These are phyloP conservation scores for Flagelloscypha sp. DNA, from an alignment of 768 basidiomycete genomes.

Conservation along the genomic window DNA sequence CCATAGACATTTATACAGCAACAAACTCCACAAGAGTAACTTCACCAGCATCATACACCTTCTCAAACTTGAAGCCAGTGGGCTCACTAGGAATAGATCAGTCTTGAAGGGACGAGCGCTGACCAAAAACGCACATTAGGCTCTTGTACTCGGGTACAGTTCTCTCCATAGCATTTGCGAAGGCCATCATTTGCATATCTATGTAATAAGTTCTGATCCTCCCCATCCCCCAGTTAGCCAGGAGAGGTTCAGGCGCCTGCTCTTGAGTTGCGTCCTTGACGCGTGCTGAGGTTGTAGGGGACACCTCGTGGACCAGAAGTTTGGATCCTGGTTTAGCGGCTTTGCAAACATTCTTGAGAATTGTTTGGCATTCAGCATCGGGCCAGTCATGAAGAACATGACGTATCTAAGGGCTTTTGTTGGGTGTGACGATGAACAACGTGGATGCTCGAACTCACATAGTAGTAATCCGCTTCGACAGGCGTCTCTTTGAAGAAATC, in stretches of 20 bases:
- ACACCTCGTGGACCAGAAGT: too few relatives aligned
- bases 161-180: constrained; percentile 10
- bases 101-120: too few relatives aligned
- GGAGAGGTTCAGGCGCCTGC: constrained; percentile 9
- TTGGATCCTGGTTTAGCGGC: constrained; percentile 27
- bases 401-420: too few relatives aligned
- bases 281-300: too few relatives aligned
- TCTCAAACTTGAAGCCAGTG: constrained; percentile 27
- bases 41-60: constrained; percentile 29
- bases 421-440: background rate
- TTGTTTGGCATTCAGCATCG: constrained; percentile 23
- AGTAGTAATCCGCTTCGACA: constrained; percentile 28
- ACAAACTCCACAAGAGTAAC: constrained; percentile 24
- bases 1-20: constrained; percentile 10
- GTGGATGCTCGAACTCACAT: constrained; percentile 28
- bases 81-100: too few relatives aligned
- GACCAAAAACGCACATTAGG: too few relatives aligned
- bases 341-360: constrained; percentile 27
- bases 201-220: constrained; percentile 10
- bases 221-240: constrained; percentile 9
- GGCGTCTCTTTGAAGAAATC: constrained; percentile 32
- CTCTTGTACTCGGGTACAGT: constrained; percentile 13
- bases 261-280: constrained; percentile 6
- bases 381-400: constrained; percentile 34
- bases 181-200: constrained; percentile 11